These are phyloP conservation scores for Lipomyces yamanashiensis DNA, from an alignment of 805 yeast genomes.

Conservation along the genomic window DNA sequence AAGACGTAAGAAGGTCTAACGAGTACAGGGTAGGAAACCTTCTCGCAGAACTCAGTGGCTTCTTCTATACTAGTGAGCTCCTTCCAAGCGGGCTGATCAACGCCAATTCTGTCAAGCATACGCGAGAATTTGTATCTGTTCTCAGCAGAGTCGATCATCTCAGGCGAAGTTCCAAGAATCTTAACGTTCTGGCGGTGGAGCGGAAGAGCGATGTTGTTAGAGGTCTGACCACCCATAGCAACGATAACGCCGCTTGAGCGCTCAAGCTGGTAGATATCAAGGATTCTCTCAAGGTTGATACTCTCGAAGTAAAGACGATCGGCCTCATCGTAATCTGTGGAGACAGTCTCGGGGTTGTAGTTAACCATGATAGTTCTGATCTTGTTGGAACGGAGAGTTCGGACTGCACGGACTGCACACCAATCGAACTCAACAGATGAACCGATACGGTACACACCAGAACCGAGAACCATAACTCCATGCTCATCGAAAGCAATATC, in stretches of 20 bases:
- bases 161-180: slow-evolving; percentile 95
- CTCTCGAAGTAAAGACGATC: slow-evolving; percentile 96
- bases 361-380: slow-evolving; percentile 94
- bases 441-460: slow-evolving; percentile 98
- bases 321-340: slow-evolving; percentile 98
- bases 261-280: slow-evolving; percentile 93
- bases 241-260: slow-evolving; percentile 88
- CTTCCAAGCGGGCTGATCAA: slow-evolving; percentile 99
- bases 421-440: slow-evolving; percentile 99
- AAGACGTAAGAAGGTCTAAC: slow-evolving; percentile 97
- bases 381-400: slow-evolving; percentile 86
- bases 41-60: slow-evolving; percentile 89
- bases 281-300: slow-evolving; percentile 87
- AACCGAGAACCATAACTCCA: slow-evolving; percentile 94
- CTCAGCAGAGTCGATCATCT: slow-evolving; percentile 98
- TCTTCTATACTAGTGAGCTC: slow-evolving; percentile 91
- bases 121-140: slow-evolving; percentile 97
- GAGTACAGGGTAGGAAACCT: slow-evolving; percentile 89
- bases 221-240: slow-evolving; percentile 99
- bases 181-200: slow-evolving; percentile 93
- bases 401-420: slow-evolving; percentile 98
- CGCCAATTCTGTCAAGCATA: slow-evolving; percentile 94
- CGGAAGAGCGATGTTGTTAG: slow-evolving; percentile 92
- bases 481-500: slow-evolving; percentile 89
- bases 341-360: slow-evolving; percentile 97